phyloP scores from a whole-genome alignment of 768 basidiomycete species.

The Amanita muscaria region DNA sequence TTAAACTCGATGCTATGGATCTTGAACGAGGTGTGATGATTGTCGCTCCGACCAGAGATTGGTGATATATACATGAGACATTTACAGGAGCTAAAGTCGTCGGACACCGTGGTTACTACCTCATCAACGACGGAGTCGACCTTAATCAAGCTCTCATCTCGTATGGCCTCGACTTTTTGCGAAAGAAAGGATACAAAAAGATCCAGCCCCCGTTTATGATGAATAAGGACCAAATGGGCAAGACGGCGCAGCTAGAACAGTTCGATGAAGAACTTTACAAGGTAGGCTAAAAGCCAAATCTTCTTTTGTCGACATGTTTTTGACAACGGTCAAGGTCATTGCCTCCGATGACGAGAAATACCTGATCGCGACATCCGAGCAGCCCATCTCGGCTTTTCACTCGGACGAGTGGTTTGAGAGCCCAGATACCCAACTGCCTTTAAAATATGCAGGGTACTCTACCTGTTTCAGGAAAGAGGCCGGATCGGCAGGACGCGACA shows the following conservation, averaged over 20 bases:
- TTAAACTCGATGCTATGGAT: constrained; percentile 92
- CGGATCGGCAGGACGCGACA: constrained; percentile 92
- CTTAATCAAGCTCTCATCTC: constrained; percentile 93
- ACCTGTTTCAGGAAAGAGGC: constrained; percentile 99
- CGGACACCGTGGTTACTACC: constrained; percentile 95
- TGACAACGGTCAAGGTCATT: constrained; percentile 47
- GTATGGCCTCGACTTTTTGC: constrained; percentile 91
- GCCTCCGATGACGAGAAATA: constrained; percentile 94
- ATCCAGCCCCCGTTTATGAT: constrained; percentile 98
- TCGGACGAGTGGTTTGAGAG: constrained; percentile 97
- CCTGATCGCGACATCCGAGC: constrained; percentile 97
- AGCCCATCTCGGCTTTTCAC: constrained; percentile 95
- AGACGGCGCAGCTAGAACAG: constrained; percentile 96
- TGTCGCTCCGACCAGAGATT: background rate
- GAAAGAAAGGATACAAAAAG: constrained; percentile 79
- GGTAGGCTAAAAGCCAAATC: constrained; percentile 38
- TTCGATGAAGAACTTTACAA: constrained; percentile 99
- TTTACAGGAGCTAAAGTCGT: constrained; percentile 81
- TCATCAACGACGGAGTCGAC: constrained; percentile 92
- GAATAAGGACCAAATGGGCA: constrained; percentile 95
- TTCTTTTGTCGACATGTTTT: no score
- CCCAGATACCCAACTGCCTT: constrained; percentile 86
- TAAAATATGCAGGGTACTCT: constrained; percentile 81
- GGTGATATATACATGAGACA: background rate
- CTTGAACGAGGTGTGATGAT: constrained; percentile 75